Base-by-base conservation (phyloP, 495 filamentous ascomycete species). In the Paragyromitra xinjiangensis region DNA sequence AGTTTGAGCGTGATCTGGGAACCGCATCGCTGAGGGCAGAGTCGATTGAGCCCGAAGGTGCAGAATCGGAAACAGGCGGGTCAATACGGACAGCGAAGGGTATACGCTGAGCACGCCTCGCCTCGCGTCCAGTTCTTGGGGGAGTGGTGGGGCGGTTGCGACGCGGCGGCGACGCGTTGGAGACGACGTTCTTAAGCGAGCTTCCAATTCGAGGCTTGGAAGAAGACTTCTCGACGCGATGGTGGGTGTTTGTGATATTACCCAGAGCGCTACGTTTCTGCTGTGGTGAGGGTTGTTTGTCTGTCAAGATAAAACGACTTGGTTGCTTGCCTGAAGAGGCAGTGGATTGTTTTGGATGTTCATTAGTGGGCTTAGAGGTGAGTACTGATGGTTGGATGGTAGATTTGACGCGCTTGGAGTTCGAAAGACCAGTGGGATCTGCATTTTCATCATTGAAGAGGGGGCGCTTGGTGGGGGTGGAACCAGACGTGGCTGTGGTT, bases 381-480 rank as follows among this genome's bases (percentile, higher is more conserved):
- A 64, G 68, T 16, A 16, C 34, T 48, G 71, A 44, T 42, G 75
- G 29, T 22, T 71, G 77, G 29, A 55, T 26, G 29, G 58, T 55
- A 0, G 79, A 81, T 48, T 81, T 81, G 26, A 81, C 78, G 19
- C 79, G 79, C 55, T 81, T 81, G 12, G 66, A 55, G 29, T 66
- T 48, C 4, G 68, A 62, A n/a, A 73, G 29, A 44, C 51, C 66
- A 44, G 39, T 62, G 2, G 73, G 72, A 48, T 81, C 78, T 24
- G 29, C 45, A 12, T 81, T 81, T 61, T 81, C 79, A 64, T 81
- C 79, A 58, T 77, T 80, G 42, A 69, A 72, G 42, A 80, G 79
- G 6, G 79, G 70, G 51, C 79, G 79, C 51, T 81, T 81, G 19
- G 79, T 81, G 78, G 79, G 71, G 66, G 68, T 61, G 22, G 74